Percentiles rank a stretch among this genome's conserved stretches.
Evolutionary conservation across 495 filamentous ascomycete species (phyloP).

Genomic region (Neurospora discreta): DNA sequence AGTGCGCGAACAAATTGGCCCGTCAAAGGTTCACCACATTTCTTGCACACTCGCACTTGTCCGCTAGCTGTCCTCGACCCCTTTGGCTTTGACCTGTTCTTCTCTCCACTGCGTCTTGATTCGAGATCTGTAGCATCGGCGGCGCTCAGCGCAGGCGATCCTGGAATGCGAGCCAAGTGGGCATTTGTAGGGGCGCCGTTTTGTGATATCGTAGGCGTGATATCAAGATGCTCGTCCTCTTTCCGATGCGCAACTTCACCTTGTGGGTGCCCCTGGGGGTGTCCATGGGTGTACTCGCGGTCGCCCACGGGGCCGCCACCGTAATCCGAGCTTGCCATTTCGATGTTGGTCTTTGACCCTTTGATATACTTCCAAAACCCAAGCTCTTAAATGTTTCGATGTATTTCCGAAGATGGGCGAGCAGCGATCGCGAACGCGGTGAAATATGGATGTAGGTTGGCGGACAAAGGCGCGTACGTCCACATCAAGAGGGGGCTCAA

Average conservation of each 20-base stretch:
- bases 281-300: conserved; percentile 8
- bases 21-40: conserved; percentile 74
- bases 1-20: conserved; percentile 94
- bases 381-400: conserved; percentile 6
- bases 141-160: conserved; percentile 31
- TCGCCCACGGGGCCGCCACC: conserved; percentile 12
- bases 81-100: conserved; percentile 34
- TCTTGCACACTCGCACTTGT: conserved; percentile 63
- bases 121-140: conserved; percentile 21
- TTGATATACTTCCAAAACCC: conserved; percentile 7
- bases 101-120: conserved; percentile 34
- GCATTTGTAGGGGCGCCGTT: conserved; percentile 22
- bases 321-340: conserved; percentile 22
- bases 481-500: background rate
- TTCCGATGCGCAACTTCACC: conserved; percentile 18
- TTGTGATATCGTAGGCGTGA: conserved; percentile 25
- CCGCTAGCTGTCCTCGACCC: conserved; percentile 39
- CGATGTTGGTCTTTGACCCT: conserved; percentile 11
- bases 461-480: background rate
- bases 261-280: conserved; percentile 4
- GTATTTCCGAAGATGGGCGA: background rate
- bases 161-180: conserved; percentile 21
- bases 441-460: background rate
- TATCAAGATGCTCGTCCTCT: conserved; percentile 25
- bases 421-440: background rate